Base-by-base conservation (phyloP, 495 filamentous ascomycete species). In the Xylaria acuta region DNA sequence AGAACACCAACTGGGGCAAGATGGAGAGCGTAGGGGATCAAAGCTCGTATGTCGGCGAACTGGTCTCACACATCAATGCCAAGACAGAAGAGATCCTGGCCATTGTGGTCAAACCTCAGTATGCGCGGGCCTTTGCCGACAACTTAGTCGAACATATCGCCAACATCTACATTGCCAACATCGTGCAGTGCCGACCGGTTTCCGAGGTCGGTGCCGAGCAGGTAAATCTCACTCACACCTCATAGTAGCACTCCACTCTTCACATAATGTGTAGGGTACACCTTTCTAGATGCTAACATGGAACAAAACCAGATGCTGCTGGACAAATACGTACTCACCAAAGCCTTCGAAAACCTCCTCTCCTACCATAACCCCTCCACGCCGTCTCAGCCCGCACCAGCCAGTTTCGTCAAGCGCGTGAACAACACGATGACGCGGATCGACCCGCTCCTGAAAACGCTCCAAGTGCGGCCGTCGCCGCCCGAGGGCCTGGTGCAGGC, bases 191-290 rank as follows among this genome's bases (percentile, higher is more conserved):
- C 82, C 91, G 87, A 72, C 96, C 96, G 25, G 89, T 99, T 67
- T 93, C 93, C 20, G 95, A 97, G 80, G 93, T 94, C 62, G 96
- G 94, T 32, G 96, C 96, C n/a, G 97, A 99, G 82, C 96, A 97
- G 86, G 91, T 92, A 82, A 72, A 71, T 38, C 6, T 38, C 58
- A n/a, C 30, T n/a, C 58, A 60, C 22, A 43, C 18, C n/a, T 27
- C 27, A 25, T 30, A 2, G 12, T n/a, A 9, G 5, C 18, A 5
- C 6, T 45, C 1, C n/a, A 8, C 20, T 40, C 59, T 45, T 62
- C 16, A 49, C 3, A 45, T 27, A 5, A 12, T 2, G 14, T 34
- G 34, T 0, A 18, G 12, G 7, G 34, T 16, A 14, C 20, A 14
- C 0, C 9, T 36, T 66, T 49, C 0, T 20, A 8, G 1, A 5